phyloP scores from a whole-genome alignment of 164 flowering plant species.

The Umbellularia californica region DNA sequence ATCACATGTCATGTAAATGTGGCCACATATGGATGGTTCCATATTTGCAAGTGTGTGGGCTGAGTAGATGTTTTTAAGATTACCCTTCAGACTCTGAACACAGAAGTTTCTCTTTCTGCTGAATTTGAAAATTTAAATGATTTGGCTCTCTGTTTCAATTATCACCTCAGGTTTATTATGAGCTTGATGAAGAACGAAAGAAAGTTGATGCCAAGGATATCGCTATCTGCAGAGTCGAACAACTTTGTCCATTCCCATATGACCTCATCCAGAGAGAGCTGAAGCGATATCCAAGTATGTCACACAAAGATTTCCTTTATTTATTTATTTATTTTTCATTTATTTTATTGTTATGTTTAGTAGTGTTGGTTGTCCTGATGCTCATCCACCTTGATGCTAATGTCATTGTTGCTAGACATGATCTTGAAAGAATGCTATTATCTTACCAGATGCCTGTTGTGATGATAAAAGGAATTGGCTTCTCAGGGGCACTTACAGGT shows the following conservation, averaged over 20 bases:
- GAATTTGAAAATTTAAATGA: background rate
- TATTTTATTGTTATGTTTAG: background rate
- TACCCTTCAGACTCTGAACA: too few relatives aligned
- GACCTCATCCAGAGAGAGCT: constrained; percentile 92
- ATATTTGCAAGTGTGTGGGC: too few relatives aligned
- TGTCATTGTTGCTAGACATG: background rate
- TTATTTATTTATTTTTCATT: background rate
- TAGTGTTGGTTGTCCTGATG: too few relatives aligned
- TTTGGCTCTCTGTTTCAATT: background rate
- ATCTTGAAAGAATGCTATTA: background rate
- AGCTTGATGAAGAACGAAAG: constrained; percentile 81
- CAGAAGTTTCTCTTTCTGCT: background rate
- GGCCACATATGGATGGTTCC: too few relatives aligned
- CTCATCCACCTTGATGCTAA: background rate
- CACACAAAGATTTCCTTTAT: background rate
- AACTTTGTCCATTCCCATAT: constrained; percentile 94
- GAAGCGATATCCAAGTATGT: constrained; percentile 90
- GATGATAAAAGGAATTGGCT: too few relatives aligned
- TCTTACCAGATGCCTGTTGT: too few relatives aligned
- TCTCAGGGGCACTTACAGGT: too few relatives aligned
- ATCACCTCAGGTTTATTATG: constrained; percentile 68
- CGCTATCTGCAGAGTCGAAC: constrained; percentile 97
- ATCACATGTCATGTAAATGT: too few relatives aligned
- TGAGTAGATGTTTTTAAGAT: too few relatives aligned
- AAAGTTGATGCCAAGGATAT: constrained; percentile 54